phyloP scores from a whole-genome alignment of 2,329 filamentous ascomycete species.

The Botrytis tulipae region DNA sequence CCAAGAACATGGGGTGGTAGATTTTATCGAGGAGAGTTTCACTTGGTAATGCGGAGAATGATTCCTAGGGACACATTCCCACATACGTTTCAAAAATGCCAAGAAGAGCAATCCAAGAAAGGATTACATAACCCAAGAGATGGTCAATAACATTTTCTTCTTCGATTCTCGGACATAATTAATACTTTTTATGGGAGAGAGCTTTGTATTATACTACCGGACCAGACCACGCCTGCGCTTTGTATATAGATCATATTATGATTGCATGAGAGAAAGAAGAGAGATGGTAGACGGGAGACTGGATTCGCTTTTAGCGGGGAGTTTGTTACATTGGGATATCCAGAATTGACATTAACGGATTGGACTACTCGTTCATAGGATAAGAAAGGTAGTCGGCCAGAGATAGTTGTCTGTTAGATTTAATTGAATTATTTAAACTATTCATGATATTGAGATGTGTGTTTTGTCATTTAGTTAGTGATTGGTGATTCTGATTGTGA shows the following conservation, averaged over 20 bases:
- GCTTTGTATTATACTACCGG: constrained; percentile 7
- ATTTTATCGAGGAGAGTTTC: constrained; percentile 78
- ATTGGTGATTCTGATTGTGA: not conserved
- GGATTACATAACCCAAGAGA: not conserved
- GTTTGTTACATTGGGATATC: constrained; percentile 6
- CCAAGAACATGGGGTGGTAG: constrained; percentile 61
- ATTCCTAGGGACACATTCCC: not conserved
- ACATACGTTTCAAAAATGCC: not conserved
- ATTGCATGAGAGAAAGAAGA: constrained; percentile 10
- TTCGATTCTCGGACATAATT: not conserved
- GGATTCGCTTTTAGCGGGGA: constrained; percentile 9
- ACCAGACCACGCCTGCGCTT: not conserved
- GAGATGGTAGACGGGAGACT: not conserved
- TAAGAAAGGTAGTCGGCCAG: not conserved
- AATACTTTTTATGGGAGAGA: not conserved
- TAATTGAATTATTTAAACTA: not conserved
- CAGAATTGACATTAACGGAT: not conserved
- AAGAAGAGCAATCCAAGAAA: not conserved
- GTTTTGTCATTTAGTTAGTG: too few species aligned
- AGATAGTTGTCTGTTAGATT: not conserved
- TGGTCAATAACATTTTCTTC: not conserved
- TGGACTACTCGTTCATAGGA: not conserved
- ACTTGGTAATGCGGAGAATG: constrained; percentile 42
- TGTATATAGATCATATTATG: constrained; percentile 15
- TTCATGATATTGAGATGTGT: too few species aligned